Conservation (phyloP, 2,329 filamentous ascomycete species). For the Neurospora sp. region DNA sequence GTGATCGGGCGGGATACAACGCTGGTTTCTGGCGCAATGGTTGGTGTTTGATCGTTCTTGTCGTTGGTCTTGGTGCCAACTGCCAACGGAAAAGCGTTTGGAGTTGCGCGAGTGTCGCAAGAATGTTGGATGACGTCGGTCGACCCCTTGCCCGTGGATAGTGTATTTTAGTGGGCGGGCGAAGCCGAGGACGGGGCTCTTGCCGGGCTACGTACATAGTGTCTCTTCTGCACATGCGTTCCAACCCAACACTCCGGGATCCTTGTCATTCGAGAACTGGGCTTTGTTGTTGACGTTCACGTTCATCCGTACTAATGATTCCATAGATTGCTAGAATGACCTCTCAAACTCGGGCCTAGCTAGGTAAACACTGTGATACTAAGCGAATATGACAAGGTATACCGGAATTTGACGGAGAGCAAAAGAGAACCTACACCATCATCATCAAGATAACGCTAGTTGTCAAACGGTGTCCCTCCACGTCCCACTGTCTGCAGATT, state of each 20-base stretch:
- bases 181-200: background rate
- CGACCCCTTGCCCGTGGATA: background rate
- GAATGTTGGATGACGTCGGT: background rate
- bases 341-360: background rate
- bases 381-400: background rate
- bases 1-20: background rate
- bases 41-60: background rate
- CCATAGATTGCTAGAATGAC: background rate
- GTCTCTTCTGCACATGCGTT: background rate
- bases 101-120: background rate
- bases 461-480: background rate
- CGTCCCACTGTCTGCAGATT: background rate
- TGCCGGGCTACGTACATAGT: background rate
- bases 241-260: background rate
- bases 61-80: background rate
- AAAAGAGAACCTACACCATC: background rate
- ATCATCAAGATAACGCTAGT: background rate
- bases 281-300: background rate
- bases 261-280: background rate
- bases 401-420: background rate
- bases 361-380: background rate
- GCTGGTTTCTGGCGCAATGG: background rate
- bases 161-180: background rate
- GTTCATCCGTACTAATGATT: background rate
- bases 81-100: background rate